Evolutionary conservation across 139 green algal species (phyloP), one percentile per base, ranked within the genome.

Genomic region (Closterium sp.): DNA sequence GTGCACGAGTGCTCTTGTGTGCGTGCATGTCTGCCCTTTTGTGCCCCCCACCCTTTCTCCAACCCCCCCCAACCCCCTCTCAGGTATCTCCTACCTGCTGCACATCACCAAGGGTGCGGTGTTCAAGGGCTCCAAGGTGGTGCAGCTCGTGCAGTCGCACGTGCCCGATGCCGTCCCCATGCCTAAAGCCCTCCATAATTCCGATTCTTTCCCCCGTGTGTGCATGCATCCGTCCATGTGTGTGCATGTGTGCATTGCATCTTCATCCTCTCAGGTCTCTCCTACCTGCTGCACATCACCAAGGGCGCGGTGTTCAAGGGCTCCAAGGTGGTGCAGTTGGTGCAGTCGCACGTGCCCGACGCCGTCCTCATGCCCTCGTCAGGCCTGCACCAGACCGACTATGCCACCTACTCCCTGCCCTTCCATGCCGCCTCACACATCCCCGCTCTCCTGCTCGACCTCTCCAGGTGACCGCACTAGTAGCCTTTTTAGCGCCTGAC

Each of bases 61-160:
- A n/a, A n/a, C n/a, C n/a, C n/a, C n/a, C n/a, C n/a, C n/a, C n/a
- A n/a, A n/a, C n/a, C n/a, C n/a, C n/a, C n/a, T n/a, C n/a, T n/a
- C n/a, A 93, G 90, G 90, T 25, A n/a, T 93, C 12, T 87, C 34
- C 5, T 93, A 93, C 91, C 84, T 93, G 35, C 90, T 93, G 23
- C 90, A 93, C 38, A 31, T 93, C 21, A 92, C 86, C 21, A 93
- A 88, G 31, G 34, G 30, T 23, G 87, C 66, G 16, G 31, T 32
- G 85, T 93, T 91, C 33, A 88, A 93, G 32, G 43, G 87, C 43
- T n/a, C 87, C 31, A 34, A 89, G 21, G 31, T 93, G 32, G 12
- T 93, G 55, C 88, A 43, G 21, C 90, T 93, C 6, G n/a, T 93
- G 19, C 90, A 93, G 23, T 38, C 83, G 12, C 33, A 87, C 86